Conservation (phyloP, 1,284 basidiomycete genomes). For the Peniophora sp. region DNA sequence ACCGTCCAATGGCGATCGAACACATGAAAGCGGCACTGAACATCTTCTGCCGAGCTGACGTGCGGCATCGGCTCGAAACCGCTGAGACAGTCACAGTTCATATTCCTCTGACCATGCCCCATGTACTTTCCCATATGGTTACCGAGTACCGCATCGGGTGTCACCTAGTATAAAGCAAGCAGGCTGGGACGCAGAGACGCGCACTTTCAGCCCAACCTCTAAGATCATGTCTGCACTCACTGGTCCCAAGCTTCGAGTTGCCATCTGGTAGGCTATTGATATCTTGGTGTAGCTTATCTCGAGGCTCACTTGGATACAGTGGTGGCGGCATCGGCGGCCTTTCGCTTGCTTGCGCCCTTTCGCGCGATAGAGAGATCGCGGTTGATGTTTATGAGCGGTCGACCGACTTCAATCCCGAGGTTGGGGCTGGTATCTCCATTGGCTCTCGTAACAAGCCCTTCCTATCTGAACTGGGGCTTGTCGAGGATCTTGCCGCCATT, state of each 20-base stretch:
- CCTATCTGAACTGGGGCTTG: conserved; percentile 21
- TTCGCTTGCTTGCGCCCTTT: conserved; percentile 26
- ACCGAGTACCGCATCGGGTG: no score
- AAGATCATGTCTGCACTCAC: no score
- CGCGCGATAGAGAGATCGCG: conserved; percentile 20
- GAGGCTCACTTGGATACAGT: conserved; percentile 7
- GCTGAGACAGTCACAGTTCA: no score
- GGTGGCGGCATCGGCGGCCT: conserved; percentile 34
- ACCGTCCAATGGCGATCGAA: no score
- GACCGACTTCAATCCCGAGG: conserved; percentile 23
- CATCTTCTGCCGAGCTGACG: no score
- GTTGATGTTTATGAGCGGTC: conserved; percentile 33
- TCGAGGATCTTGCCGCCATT: conserved; percentile 20
- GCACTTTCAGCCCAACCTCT: no score
- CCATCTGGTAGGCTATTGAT: background rate
- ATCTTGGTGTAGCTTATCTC: background rate
- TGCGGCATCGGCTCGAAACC: no score
- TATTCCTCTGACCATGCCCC: no score
- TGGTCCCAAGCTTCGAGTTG: background rate
- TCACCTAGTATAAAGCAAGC: no score
- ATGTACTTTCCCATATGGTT: no score
- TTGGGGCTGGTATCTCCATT: conserved; percentile 28
- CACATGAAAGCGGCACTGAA: no score
- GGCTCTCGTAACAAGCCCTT: conserved; percentile 26
- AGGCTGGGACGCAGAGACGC: no score